These are phyloP conservation scores for Epichloe festucae DNA, from an alignment of 2,329 filamentous ascomycete species.

Conservation along the genomic window DNA sequence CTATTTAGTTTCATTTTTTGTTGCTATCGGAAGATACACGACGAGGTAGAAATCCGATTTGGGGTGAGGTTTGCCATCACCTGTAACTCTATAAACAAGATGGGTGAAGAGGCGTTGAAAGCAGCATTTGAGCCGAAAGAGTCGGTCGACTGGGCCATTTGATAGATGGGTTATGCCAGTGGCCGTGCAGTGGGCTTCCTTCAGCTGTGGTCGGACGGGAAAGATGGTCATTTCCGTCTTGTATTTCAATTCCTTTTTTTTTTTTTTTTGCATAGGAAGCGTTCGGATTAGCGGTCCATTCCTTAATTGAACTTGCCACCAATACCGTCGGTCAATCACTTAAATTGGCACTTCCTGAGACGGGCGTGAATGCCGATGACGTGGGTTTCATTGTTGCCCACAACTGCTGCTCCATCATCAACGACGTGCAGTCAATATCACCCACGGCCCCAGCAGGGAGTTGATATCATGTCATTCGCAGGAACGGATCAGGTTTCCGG, in stretches of 20 bases:
- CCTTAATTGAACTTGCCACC: not conserved
- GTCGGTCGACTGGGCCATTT: not conserved
- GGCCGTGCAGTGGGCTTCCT: not conserved
- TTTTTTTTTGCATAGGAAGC: slow-evolving; percentile 4
- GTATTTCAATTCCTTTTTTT: not conserved
- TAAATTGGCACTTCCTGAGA: not conserved
- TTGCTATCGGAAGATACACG: not conserved
- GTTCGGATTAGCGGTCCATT: not conserved
- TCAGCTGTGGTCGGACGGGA: not conserved
- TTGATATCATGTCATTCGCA: no score
- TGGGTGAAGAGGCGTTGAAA: not conserved
- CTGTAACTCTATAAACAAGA: not conserved
- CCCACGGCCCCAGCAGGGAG: no score
- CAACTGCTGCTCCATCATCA: no score
- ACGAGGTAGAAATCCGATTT: not conserved
- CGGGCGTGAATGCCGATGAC: not conserved
- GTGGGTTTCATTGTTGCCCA: no score
- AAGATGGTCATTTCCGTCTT: not conserved
- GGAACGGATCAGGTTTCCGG: no score
- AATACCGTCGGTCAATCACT: not conserved
- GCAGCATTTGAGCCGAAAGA: not conserved
- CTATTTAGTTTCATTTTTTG: not conserved
- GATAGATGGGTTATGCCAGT: not conserved
- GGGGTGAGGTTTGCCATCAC: not conserved
- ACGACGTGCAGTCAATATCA: no score